phyloP scores from a whole-genome alignment of 1,284 basidiomycete species.

The Microbotryum intermedium region DNA sequence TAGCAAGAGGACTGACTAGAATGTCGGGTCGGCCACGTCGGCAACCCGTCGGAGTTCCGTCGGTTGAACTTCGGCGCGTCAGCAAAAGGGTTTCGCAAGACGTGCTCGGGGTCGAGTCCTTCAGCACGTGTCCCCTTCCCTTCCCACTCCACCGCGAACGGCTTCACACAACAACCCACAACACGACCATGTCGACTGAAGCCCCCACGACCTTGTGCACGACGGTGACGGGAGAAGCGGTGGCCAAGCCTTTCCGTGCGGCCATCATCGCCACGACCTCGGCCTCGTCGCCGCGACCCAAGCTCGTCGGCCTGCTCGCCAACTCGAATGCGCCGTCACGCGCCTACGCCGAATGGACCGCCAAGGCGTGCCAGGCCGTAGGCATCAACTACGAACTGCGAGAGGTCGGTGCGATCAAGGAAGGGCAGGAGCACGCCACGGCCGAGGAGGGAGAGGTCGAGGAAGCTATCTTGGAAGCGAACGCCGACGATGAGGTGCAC shows the following conservation, averaged over 20 bases:
- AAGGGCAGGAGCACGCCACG: slow-evolving; percentile 41
- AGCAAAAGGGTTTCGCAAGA: not conserved
- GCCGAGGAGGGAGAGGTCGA: slow-evolving; percentile 51
- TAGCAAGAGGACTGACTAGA: too few relatives aligned
- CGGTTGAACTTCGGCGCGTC: too few relatives aligned
- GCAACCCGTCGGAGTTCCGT: too few relatives aligned
- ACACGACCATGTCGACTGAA: not conserved
- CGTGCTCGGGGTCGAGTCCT: not conserved
- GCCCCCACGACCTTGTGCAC: not conserved
- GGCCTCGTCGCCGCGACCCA: slow-evolving; percentile 45
- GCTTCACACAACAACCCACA: not conserved
- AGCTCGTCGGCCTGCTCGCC: slow-evolving; percentile 84
- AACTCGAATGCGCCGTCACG: slow-evolving; percentile 78
- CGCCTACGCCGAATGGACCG: slow-evolving; percentile 88
- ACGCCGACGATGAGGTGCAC: slow-evolving; percentile 36
- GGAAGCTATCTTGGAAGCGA: slow-evolving; percentile 76
- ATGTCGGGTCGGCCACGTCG: too few relatives aligned
- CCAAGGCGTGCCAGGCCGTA: slow-evolving; percentile 78
- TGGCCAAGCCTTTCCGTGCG: slow-evolving; percentile 27
- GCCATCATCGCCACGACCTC: slow-evolving; percentile 14
- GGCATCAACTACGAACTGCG: slow-evolving; percentile 79
- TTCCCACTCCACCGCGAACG: not conserved
- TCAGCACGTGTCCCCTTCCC: not conserved
- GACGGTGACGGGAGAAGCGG: slow-evolving; percentile 21
- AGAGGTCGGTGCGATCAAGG: slow-evolving; percentile 49